Evolutionary conservation across 345 rosid genomes (phyloP), one percentile per base, ranked within the genome.

Genomic region (Cardamine chenopodiifolia): DNA sequence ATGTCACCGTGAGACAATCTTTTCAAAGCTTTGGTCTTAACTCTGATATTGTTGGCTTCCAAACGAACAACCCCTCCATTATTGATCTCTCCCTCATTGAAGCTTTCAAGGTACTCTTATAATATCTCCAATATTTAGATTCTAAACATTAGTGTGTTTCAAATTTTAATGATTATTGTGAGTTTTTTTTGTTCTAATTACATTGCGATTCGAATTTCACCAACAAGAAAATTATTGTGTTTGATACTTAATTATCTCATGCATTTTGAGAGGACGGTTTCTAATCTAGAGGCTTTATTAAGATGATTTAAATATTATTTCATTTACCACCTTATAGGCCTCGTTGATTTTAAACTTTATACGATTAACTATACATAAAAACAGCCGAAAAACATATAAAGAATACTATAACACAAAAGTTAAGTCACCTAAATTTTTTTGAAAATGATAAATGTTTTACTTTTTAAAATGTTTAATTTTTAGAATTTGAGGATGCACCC

Each of bases 1-100:
- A 77, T 70, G 76, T 85, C 55, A 88, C 90, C n/a, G 96, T 90
- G 9, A 75, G 89, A 42, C 83, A 85, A 74, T 95, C 97, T 3
- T 84, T 95, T 82, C 89, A 75, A 74, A 74, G 79, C 52, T 80
- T 90, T 68, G 96, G 90, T 26, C 81, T 95, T 71, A 37, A 76
- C 18, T 90, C 86, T 49, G 78, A 88, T 64, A 82, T 95, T 59
- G 76, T 88, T 39, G 96, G 96, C 25, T 66, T 95, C 74, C 89
- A 85, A 34, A 71, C 83, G 57, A 85, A 90, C 83, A 95, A 95
- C 74, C 99, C 99, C 62, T 81, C 87, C 73, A 85, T 95, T 58
- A 68, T 90, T 52, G 97, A 95, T 72, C 82, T 87, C 23, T 72
- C 99, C 44, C 92, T 92, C 78, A 71, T 90, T 39, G 68, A 90